Conservation (phyloP, 805 yeast species). For the Starmerella bombi region DNA sequence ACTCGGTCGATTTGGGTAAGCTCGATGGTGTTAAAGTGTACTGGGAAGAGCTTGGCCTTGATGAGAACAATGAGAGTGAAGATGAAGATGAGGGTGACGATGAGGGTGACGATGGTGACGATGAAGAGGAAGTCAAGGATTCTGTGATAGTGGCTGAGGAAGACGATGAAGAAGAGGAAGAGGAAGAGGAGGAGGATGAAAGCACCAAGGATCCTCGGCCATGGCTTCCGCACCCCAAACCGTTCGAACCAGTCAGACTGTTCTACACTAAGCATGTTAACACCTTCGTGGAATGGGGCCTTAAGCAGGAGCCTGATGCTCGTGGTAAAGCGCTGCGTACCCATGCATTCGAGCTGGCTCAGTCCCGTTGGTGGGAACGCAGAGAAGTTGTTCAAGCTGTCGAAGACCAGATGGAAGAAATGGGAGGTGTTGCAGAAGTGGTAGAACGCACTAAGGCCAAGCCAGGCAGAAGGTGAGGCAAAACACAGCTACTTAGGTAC, state of each 20-base stretch:
- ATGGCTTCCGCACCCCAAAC: conserved; percentile 94
- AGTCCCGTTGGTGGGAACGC: conserved; percentile 97
- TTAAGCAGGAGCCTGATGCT: conserved; percentile 67
- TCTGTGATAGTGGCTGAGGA: conserved; percentile 32
- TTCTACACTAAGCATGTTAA: conserved; percentile 82
- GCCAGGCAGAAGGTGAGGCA: background rate
- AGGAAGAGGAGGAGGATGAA: conserved; percentile 46
- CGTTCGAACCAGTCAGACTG: conserved; percentile 71
- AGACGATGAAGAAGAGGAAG: conserved; percentile 54
- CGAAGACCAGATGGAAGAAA: conserved; percentile 79
- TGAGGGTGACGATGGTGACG: conserved; percentile 63
- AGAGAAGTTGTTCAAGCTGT: conserved; percentile 79
- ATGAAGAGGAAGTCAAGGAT: conserved; percentile 38
- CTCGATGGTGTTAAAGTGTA: conserved; percentile 75
- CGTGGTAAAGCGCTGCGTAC: conserved; percentile 84
- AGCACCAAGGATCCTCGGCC: conserved; percentile 82
- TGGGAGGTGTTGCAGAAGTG: conserved; percentile 83
- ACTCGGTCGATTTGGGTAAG: conserved; percentile 71
- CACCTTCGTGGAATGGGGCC: conserved; percentile 83
- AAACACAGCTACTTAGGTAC: too few relatives aligned
- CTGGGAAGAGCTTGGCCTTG: conserved; percentile 72
- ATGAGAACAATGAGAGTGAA: conserved; percentile 19
- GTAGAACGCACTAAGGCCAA: conserved; percentile 39
- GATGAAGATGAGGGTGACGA: conserved; percentile 49
- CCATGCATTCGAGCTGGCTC: conserved; percentile 79